Evolutionary conservation across 2,329 filamentous ascomycete species (phyloP).

Genomic region (Plectosphaerella cucumerina): DNA sequence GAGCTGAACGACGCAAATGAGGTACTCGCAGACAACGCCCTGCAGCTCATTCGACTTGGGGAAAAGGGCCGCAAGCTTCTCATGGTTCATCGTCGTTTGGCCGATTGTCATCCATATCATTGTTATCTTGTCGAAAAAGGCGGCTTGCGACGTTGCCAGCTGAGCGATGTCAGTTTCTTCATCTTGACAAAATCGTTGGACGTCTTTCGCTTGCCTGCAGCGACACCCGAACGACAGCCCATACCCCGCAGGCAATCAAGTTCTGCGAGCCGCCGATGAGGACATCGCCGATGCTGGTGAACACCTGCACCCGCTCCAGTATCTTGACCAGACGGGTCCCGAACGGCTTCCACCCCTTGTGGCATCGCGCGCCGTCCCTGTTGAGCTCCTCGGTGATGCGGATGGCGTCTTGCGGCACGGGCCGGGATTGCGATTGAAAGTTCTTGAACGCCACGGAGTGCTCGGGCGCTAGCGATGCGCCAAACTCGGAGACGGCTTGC

Average conservation of each 20-base stretch:
- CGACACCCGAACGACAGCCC: slow-evolving; percentile 36
- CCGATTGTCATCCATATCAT: slow-evolving; percentile 5
- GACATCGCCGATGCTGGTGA: slow-evolving; percentile 31
- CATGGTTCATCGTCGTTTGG: neutral
- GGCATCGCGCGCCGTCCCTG: slow-evolving; percentile 23
- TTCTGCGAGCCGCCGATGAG: slow-evolving; percentile 38
- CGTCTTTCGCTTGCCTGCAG: slow-evolving; percentile 32
- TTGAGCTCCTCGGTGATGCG: slow-evolving; percentile 31
- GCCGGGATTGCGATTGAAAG: slow-evolving; percentile 16
- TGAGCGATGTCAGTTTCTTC: neutral
- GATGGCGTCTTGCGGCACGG: slow-evolving; percentile 31
- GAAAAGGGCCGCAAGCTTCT: neutral
- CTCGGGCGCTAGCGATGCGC: slow-evolving; percentile 27
- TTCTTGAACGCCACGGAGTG: slow-evolving; percentile 26
- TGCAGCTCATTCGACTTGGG: neutral
- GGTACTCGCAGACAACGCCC: neutral
- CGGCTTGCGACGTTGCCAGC: neutral
- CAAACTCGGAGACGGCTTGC: slow-evolving; percentile 34
- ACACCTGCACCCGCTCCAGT: slow-evolving; percentile 35
- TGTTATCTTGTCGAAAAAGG: slow-evolving; percentile 18
- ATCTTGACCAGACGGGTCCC: slow-evolving; percentile 36
- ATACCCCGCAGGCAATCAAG: slow-evolving; percentile 37
- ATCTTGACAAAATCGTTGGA: slow-evolving; percentile 21
- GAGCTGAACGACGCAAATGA: neutral
- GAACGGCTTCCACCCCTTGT: slow-evolving; percentile 22